Evolutionary conservation across 116 monocot species (phyloP).

Genomic region (Dioscorea cayenensis): DNA sequence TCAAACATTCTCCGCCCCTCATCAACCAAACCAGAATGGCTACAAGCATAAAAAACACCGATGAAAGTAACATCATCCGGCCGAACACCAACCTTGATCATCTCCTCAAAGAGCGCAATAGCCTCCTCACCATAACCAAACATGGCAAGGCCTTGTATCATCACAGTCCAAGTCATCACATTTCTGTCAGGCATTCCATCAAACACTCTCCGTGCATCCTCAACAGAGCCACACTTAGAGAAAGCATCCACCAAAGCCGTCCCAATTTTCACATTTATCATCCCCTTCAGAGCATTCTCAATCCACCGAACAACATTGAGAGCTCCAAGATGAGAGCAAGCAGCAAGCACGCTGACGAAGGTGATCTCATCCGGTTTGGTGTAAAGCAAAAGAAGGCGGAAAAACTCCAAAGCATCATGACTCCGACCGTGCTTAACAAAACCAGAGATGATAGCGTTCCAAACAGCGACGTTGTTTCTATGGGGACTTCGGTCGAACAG

Average conservation of each 20-base stretch:
- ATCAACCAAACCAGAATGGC: constrained; percentile 7
- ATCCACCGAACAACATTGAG: constrained; percentile 30
- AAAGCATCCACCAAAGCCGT: constrained; percentile 3
- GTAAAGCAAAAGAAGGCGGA: neutral
- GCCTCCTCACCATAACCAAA: neutral
- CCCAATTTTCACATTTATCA: neutral
- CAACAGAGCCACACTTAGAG: constrained; percentile 5
- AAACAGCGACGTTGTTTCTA: constrained; percentile 30
- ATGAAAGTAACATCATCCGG: constrained; percentile 10
- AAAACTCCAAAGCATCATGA: constrained; percentile 22
- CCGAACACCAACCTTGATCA: neutral
- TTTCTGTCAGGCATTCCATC: constrained; percentile 1
- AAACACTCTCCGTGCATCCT: constrained; percentile 1
- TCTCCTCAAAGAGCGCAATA: neutral
- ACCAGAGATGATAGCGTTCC: constrained; percentile 42
- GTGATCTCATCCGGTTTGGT: constrained; percentile 36
- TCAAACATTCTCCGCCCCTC: constrained; percentile 3
- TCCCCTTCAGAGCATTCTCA: constrained; percentile 11
- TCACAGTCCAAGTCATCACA: constrained; percentile 7
- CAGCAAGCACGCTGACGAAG: constrained; percentile 27
- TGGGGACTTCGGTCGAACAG: constrained; percentile 41
- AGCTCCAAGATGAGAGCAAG: constrained; percentile 30
- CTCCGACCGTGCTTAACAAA: constrained; percentile 27
- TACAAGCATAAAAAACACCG: constrained; percentile 7
- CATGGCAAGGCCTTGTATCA: neutral